Conservation (phyloP, 176 grass and related monocot species). For the Cymbopogon citratus region DNA sequence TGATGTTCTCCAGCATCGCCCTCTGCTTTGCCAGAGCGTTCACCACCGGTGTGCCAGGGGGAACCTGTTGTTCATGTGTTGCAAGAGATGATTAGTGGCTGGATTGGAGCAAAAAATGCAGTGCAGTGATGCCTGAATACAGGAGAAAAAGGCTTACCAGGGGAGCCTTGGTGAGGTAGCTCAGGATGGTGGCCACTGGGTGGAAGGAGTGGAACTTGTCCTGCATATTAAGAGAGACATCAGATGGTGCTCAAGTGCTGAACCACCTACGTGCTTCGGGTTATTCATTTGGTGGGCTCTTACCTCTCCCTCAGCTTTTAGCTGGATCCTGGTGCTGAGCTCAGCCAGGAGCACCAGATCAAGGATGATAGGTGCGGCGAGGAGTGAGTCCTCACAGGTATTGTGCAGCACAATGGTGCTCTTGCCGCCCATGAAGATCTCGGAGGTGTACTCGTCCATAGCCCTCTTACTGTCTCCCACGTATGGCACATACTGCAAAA, state of each 20-base stretch:
- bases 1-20: slow-evolving; percentile 99
- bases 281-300: background rate
- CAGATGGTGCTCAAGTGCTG: background rate
- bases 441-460: slow-evolving; percentile 98
- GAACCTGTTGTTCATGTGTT: slow-evolving; percentile 57
- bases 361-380: slow-evolving; percentile 87
- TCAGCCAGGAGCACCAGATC: slow-evolving; percentile 96
- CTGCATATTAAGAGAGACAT: slow-evolving; percentile 30
- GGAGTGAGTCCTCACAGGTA: slow-evolving; percentile 94
- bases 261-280: background rate
- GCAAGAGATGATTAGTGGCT: background rate
- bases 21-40: slow-evolving; percentile 93
- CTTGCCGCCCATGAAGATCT: slow-evolving; percentile 97
- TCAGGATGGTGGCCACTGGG: slow-evolving; percentile 90
- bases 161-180: slow-evolving; percentile 96
- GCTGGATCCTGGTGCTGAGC: slow-evolving; percentile 91
- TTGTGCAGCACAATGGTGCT: slow-evolving; percentile 97
- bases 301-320: slow-evolving; percentile 87
- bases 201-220: slow-evolving; percentile 97
- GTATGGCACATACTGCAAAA: slow-evolving; percentile 81
- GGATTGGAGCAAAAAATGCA: background rate
- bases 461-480: slow-evolving; percentile 97
- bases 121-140: background rate
- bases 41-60: slow-evolving; percentile 92
- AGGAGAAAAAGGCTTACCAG: slow-evolving; percentile 49